Base-by-base conservation (phyloP, 2,329 filamentous ascomycete species). In the Dichotomopilus funicola region DNA sequence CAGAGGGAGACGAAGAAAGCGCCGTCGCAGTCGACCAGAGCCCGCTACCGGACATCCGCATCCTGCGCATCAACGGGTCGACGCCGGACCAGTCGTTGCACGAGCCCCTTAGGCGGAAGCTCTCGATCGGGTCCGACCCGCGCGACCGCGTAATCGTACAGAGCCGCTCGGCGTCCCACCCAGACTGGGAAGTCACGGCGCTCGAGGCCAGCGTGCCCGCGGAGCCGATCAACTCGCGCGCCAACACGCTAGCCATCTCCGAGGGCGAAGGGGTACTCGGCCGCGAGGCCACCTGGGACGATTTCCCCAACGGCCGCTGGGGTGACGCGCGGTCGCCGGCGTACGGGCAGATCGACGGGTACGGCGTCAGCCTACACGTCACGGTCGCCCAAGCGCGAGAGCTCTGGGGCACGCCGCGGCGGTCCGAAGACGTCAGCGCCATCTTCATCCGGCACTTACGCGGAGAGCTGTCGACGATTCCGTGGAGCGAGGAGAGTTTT, bases 321-420 rank as follows among this genome's bases (percentile, higher is more conserved):
- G 92, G 92, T 68, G 92, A 96, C 66, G 89, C 91, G 4, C 83
- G 92, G 51, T 96, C 91, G 2, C 91, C 91, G 1, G 92, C 92
- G 0, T 97, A 95, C 68, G 92, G 92, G 65, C 91, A 96, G 71
- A 96, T 96, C 57, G 91, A 97, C 67, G 92, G 92, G n/a, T 97
- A 97, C 68, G 94, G 94, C 9, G 91, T 95, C n/a, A 94, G 87
- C 55, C 77, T 99, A 41, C 94, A 96, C 73, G 89, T 96, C 68
- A 89, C 88, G 0, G 83, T 89, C n/a, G 80, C 85, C 2, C 85
- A 91, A 67, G 94, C 94, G 10, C 81, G 92, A 61, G 80, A 82
- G 61, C 78, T 96, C 36, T 99, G 94, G 94, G 90, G 89, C 27
- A 78, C 87, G 57, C 94, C 94, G 0, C 82, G 79, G 33, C 81